These are phyloP conservation scores for Cryptosporidium ubiquitum DNA, from an alignment of 169 alveolate genomes.

Conservation along the genomic window DNA sequence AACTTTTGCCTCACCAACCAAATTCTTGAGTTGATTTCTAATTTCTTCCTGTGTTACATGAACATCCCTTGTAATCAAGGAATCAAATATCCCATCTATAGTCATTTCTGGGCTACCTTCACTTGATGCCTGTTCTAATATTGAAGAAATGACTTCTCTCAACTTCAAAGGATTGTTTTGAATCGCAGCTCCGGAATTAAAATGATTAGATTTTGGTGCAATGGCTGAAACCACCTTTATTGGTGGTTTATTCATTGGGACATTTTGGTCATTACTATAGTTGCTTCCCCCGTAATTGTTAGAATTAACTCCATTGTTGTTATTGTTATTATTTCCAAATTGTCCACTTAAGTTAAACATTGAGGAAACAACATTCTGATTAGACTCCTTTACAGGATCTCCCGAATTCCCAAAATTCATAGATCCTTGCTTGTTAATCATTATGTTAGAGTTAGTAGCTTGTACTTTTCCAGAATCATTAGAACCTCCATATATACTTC, in stretches of 20 bases:
- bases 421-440: neutral
- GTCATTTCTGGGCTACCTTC: slow-evolving; percentile 63
- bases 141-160: slow-evolving; percentile 47
- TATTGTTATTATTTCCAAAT: slow-evolving; percentile 9
- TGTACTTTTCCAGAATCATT: neutral
- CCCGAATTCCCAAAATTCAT: neutral
- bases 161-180: slow-evolving; percentile 33
- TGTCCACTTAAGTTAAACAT: slow-evolving; percentile 60
- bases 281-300: neutral
- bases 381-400: slow-evolving; percentile 14
- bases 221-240: slow-evolving; percentile 50
- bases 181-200: neutral
- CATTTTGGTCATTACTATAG: slow-evolving; percentile 27
- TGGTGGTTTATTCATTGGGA: slow-evolving; percentile 26
- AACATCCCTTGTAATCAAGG: slow-evolving; percentile 26
- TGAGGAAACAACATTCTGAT: slow-evolving; percentile 37
- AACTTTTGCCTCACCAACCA: slow-evolving; percentile 66
- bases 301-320: neutral
- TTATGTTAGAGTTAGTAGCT: neutral
- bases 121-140: slow-evolving; percentile 60
- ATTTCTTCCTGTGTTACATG: slow-evolving; percentile 39
- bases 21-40: slow-evolving; percentile 30
- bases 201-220: slow-evolving; percentile 14
- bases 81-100: slow-evolving; percentile 28
- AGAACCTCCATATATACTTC: slow-evolving; percentile 8